Evolutionary conservation across 2,329 filamentous ascomycete species (phyloP).

Genomic region (Diaporthe ilicicola): DNA sequence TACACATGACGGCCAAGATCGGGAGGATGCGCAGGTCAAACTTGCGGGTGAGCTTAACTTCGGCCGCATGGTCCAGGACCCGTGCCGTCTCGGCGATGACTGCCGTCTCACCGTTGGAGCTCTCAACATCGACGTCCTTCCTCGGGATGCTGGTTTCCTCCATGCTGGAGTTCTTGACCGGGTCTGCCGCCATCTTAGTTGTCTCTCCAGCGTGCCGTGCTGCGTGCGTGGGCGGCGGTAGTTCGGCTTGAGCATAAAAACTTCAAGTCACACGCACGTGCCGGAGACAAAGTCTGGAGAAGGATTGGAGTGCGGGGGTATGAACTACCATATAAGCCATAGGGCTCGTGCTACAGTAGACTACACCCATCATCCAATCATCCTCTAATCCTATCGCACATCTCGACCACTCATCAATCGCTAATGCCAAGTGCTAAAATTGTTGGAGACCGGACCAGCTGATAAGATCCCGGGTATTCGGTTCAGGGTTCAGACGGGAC

Average conservation of each 20-base stretch:
- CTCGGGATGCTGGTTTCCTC: slow-evolving; percentile 18
- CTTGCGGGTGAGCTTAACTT: slow-evolving; percentile 53
- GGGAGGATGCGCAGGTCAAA: slow-evolving; percentile 55
- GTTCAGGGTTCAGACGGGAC: slow-evolving; percentile 5
- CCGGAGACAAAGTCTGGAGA: background rate
- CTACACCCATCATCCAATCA: slow-evolving; percentile 5
- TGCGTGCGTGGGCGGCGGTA: background rate
- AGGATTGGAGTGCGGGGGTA: background rate
- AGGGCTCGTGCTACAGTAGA: background rate
- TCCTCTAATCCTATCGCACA: background rate
- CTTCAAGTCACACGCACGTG: slow-evolving; percentile 9
- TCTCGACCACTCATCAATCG: background rate
- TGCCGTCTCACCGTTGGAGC: slow-evolving; percentile 36
- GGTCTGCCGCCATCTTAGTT: slow-evolving; percentile 15
- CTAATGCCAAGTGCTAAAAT: slow-evolving; percentile 8
- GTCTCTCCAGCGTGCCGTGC: background rate
- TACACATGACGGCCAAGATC: slow-evolving; percentile 53
- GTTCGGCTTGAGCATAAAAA: slow-evolving; percentile 8
- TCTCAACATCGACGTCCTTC: slow-evolving; percentile 36
- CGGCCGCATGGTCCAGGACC: slow-evolving; percentile 49
- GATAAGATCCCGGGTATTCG: slow-evolving; percentile 16
- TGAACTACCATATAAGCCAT: slow-evolving; percentile 12
- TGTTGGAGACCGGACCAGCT: background rate
- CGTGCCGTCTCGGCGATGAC: slow-evolving; percentile 40
- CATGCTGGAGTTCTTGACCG: slow-evolving; percentile 23